Evolutionary conservation across 306 rosid species (phyloP).

Genomic region (Rosa multiflora): DNA sequence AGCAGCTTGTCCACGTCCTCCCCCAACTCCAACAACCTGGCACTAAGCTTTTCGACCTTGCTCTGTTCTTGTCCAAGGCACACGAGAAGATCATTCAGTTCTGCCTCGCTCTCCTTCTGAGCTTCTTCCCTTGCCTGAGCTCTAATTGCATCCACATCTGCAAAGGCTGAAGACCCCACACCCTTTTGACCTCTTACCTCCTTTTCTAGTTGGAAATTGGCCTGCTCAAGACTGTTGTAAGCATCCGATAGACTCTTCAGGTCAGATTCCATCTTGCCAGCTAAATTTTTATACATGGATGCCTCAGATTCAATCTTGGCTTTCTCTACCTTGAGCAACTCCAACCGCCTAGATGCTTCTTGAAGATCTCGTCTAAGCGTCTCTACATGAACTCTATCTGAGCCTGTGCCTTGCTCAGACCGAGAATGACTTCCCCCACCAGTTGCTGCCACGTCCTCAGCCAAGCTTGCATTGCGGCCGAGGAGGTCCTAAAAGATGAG

Average conservation of each 20-base stretch:
- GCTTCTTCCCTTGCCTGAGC: conserved; percentile 99
- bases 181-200: conserved; percentile 58
- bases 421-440: conserved; percentile 44
- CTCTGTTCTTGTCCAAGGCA: conserved; percentile 99
- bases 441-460: conserved; percentile 70
- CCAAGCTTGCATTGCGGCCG: conserved; percentile 73
- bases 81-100: conserved; percentile 83
- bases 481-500: conserved; percentile 62
- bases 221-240: conserved; percentile 91
- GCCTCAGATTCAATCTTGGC: conserved; percentile 74
- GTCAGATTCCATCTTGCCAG: conserved; percentile 87
- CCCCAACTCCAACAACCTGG: conserved; percentile 85
- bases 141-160: conserved; percentile 71
- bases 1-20: conserved; percentile 82
- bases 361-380: conserved; percentile 74
- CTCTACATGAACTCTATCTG: conserved; percentile 71
- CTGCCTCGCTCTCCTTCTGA: conserved; percentile 89
- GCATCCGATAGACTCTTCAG: conserved; percentile 91
- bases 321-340: conserved; percentile 68
- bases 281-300: conserved; percentile 55
- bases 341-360: conserved; percentile 72
- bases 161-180: conserved; percentile 40
- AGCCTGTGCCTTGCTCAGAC: conserved; percentile 59
- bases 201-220: conserved; percentile 71
- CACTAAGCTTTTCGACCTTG: conserved; percentile 71